Base-by-base conservation (phyloP, 2,329 filamentous ascomycete species). In the Colletotrichum navitas region DNA sequence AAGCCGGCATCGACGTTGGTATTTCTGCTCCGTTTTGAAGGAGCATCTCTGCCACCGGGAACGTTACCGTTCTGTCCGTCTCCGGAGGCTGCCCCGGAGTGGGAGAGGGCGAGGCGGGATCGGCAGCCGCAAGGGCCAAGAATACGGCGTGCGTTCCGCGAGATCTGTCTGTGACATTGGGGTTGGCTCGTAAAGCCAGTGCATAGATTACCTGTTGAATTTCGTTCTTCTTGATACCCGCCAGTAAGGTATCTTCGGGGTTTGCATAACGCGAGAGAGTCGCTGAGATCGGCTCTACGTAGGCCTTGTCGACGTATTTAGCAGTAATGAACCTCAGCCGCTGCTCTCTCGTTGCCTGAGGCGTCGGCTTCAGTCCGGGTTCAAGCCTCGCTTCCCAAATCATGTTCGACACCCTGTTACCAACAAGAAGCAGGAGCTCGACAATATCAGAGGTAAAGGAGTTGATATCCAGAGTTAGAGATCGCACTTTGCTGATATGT, bases 361-460 rank as follows among this genome's bases (percentile, higher is more conserved):
- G 88, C 0, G 86, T 84, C 5, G 94, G 94, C 79, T 97, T 98
- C 56, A 88, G 78, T 7, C 87, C 84, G 32, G 88, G 87, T 71
- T 98, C 94, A 32, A 98, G 86, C 73, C 85, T 93, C 18, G 94
- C 92, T 83, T 99, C 96, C 94, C 95, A 99, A 26, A 99, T 88
- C 91, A 95, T 95, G 81, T 99, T 99, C 76, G 95, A 96, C 63
- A 98, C 91, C 62, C 95, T 90, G 80, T 99, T 99, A 73, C 97
- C 97, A 74, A 99, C 91, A 70, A 95, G 91, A 69, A 98, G 86
- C 52, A 99, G 87, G 59, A 99, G 88, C 79, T 99, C 97, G 80
- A 99, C 93, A 79, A 98, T 97, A 85, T 99, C 97, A 76, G 93
- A 92, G 4, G 96, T 98, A 80, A 99, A 99, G 0, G 95, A 98